Evolutionary conservation across 108 stramenopile genomes (phyloP).

Genomic region (Cylindrotheca closterium): DNA sequence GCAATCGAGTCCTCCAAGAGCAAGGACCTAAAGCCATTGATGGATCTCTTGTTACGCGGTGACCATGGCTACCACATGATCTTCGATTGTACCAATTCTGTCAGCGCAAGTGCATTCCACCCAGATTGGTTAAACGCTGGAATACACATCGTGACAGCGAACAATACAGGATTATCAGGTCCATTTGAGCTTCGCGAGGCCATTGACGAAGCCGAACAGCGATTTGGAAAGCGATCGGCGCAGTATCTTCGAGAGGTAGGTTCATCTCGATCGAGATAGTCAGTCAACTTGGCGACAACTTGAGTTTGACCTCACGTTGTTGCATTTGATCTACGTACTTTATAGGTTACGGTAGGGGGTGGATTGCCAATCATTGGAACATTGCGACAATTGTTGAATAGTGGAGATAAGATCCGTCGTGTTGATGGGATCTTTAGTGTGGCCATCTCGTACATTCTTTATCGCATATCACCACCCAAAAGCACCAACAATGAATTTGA

Average conservation of each 20-base stretch:
- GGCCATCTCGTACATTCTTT: conserved; percentile 79
- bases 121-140: conserved; percentile 60
- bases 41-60: conserved; percentile 32
- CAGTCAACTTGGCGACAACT: neutral
- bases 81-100: conserved; percentile 74
- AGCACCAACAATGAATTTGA: conserved; percentile 53
- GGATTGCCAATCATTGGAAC: conserved; percentile 78
- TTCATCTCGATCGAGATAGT: neutral
- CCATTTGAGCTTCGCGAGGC: conserved; percentile 59
- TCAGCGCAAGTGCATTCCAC: conserved; percentile 50
- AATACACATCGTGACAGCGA: conserved; percentile 77
- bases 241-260: conserved; percentile 64
- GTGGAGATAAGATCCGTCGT: conserved; percentile 70
- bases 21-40: conserved; percentile 24
- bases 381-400: conserved; percentile 55
- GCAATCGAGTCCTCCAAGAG: conserved; percentile 14
- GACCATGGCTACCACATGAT: conserved; percentile 58
- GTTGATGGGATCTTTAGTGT: conserved; percentile 81
- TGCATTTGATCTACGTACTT: too few relatives aligned
- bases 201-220: conserved; percentile 48
- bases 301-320: too few relatives aligned
- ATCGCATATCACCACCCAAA: conserved; percentile 76
- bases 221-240: conserved; percentile 45
- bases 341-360: conserved; percentile 72
- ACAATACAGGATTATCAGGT: conserved; percentile 72